A percentile compares a stretch with the other conserved stretches of the same genome.
phyloP scores from a whole-genome alignment of 179 eudicot genomes.

The Camellia oleifera region DNA sequence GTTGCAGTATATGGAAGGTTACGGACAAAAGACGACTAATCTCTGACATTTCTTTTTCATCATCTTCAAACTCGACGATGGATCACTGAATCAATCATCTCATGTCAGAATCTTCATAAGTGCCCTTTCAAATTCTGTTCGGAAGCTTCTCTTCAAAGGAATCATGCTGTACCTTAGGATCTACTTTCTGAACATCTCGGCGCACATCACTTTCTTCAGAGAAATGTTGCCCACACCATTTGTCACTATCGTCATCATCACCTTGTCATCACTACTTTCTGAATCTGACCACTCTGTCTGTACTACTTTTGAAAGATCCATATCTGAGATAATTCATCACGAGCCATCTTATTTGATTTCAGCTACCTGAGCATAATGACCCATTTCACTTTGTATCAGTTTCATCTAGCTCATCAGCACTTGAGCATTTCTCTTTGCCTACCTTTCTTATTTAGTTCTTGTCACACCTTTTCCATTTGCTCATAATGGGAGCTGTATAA shows the following conservation, averaged over 20 bases:
- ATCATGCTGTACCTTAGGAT: neutral
- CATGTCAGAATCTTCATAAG: slow-evolving; percentile 32
- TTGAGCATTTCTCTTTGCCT: slow-evolving; percentile 19
- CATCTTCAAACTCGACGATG: slow-evolving; percentile 33
- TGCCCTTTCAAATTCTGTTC: slow-evolving; percentile 23
- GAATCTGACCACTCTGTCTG: slow-evolving; percentile 87
- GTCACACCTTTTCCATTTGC: slow-evolving; percentile 21
- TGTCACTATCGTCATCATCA: slow-evolving; percentile 14
- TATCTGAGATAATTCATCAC: slow-evolving; percentile 53
- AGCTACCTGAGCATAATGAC: slow-evolving; percentile 22
- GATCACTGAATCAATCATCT: slow-evolving; percentile 26
- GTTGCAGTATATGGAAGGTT: slow-evolving; percentile 88
- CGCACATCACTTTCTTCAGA: slow-evolving; percentile 4
- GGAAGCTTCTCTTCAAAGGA: slow-evolving; percentile 13
- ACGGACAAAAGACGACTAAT: slow-evolving; percentile 78
- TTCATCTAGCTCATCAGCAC: slow-evolving; percentile 24
- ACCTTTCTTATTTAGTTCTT: slow-evolving; percentile 25
- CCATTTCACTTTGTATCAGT: slow-evolving; percentile 25
- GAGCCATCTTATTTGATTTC: slow-evolving; percentile 26
- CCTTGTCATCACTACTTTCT: slow-evolving; percentile 45
- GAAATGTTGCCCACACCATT: slow-evolving; percentile 27
- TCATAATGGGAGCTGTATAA: slow-evolving; percentile 38
- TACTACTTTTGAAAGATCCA: slow-evolving; percentile 79
- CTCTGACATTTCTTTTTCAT: slow-evolving; percentile 42
- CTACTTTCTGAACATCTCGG: slow-evolving; percentile 26